phyloP scores from a whole-genome alignment of 2,329 filamentous ascomycete genomes.

The Phyllosticta paracitricarpa region DNA sequence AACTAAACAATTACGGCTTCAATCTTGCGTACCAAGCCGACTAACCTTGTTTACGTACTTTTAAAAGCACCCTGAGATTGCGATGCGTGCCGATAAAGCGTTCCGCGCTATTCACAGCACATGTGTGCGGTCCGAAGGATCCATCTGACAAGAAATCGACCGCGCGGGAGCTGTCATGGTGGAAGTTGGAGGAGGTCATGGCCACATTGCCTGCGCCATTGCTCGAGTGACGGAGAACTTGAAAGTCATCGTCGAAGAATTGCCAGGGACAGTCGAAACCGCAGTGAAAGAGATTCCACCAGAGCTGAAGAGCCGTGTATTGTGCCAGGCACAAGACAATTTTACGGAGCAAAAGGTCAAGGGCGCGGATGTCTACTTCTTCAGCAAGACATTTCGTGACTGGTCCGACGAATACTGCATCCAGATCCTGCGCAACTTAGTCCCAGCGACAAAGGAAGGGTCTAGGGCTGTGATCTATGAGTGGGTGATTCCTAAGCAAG shows the following conservation, averaged over 20 bases:
- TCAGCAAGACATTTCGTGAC: constrained; percentile 54
- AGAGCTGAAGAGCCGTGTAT: constrained; percentile 19
- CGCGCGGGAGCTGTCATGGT: neutral
- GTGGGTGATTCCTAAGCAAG: constrained; percentile 18
- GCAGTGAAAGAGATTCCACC: neutral
- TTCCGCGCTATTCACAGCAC: neutral
- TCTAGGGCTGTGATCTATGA: constrained; percentile 8
- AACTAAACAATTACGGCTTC: constrained; percentile 9
- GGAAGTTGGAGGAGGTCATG: constrained; percentile 8
- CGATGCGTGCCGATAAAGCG: neutral
- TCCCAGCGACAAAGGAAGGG: constrained; percentile 32
- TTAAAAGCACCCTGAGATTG: constrained; percentile 3
- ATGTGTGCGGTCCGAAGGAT: neutral
- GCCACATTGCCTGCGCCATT: constrained; percentile 17
- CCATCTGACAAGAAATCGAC: neutral
- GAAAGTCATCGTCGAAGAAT: constrained; percentile 22
- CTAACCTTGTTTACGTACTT: constrained; percentile 2
- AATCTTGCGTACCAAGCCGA: neutral
- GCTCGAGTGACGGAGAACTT: constrained; percentile 19
- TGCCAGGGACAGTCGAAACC: constrained; percentile 14
- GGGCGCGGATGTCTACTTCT: constrained; percentile 47
- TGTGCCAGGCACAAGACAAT: constrained; percentile 45
- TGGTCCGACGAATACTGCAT: constrained; percentile 42
- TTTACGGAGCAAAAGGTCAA: constrained; percentile 46
- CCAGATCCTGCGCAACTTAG: constrained; percentile 22